Base-by-base conservation (phyloP, 805 yeast species). In the Wickerhamomyces alni region DNA sequence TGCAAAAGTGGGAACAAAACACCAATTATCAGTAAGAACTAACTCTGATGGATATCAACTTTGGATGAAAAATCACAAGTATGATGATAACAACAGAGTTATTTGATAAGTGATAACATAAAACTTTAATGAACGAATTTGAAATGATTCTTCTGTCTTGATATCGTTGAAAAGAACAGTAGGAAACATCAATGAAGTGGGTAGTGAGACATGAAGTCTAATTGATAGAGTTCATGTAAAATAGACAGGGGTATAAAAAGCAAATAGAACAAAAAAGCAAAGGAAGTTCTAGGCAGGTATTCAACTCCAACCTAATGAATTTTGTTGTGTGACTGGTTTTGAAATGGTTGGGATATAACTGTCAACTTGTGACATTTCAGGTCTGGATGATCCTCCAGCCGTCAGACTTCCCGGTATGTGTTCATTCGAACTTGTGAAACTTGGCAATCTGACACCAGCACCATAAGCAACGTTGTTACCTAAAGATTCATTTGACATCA, bases 221-320 rank as follows among this genome's bases (percentile, higher is more conserved):
- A 9, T 21, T 7, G 24, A 21, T 21, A 7, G 9, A 21, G 9
- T 6, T 21, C 9, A 9, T 21, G 24, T 21, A 21, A 21, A 21
- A n/a, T n/a, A 21, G 24, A 7, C 9, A 6, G 9, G 24, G 24
- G 24, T 21, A 21, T 21, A 21, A 21, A 21, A 21, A 21, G 24
- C 24, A 21, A 21, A n/a, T n/a, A 26, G 12, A 11, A 26, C 12
- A 26, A 12, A 6, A 26, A 26, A 26, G 12, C 29, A 26, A 12
- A n/a, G 15, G 16, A 29, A 29, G 18, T 6, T 29, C 9, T 21
- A 21, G 24, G 24, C 18, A n/a, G 12, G n/a, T 55, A 21, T 7
- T 21, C 51, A 66, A 36, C 50, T 61, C 89, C 89, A 82, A 26
- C 89, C 89, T 43, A 82, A 65, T 2, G 91, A 81, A 56, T 80